Conservation (phyloP, 345 rosid species). For the Brassica cretica region DNA sequence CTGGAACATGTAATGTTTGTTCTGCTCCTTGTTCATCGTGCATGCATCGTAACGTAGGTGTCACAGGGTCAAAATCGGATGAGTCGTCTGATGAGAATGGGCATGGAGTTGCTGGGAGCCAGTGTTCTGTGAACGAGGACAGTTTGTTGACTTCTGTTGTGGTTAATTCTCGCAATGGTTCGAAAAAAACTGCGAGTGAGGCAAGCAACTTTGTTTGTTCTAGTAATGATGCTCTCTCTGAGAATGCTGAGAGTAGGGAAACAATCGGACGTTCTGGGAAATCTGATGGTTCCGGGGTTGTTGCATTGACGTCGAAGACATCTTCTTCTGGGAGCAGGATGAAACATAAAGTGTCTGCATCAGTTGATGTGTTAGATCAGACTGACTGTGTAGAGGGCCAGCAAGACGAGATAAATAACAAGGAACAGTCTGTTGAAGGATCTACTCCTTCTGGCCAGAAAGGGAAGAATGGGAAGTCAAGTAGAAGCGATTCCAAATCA, state of each 20-base stretch:
- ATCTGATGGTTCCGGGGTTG: conserved; percentile 47
- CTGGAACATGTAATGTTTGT: conserved; percentile 80
- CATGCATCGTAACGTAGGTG: conserved; percentile 56
- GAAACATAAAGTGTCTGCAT: conserved; percentile 38
- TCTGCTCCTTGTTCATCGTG: conserved; percentile 86
- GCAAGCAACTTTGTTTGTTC: conserved; percentile 61
- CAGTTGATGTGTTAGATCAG: conserved; percentile 33
- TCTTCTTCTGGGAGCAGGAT: conserved; percentile 37
- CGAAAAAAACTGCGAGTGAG: conserved; percentile 52
- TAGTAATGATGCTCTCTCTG: conserved; percentile 58
- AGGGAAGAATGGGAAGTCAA: conserved; percentile 46
- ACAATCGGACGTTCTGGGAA: conserved; percentile 43
- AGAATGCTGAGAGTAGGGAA: conserved; percentile 65
- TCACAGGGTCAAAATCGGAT: conserved; percentile 52
- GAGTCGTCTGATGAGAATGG: conserved; percentile 70
- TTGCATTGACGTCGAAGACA: conserved; percentile 39
- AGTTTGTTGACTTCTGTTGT: conserved; percentile 36
- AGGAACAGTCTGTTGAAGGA: conserved; percentile 34
- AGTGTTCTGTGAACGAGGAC: conserved; percentile 55
- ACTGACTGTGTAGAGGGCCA: too few relatives aligned
- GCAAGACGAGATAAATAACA: too few relatives aligned
- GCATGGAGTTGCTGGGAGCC: conserved; percentile 53
- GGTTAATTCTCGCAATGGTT: conserved; percentile 23
- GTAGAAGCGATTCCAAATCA: conserved; percentile 39
- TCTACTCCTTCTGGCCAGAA: conserved; percentile 37